Evolutionary conservation across 306 rosid genomes (phyloP), one percentile per base, ranked within the genome.

Genomic region (Canavalia ensiformis): DNA sequence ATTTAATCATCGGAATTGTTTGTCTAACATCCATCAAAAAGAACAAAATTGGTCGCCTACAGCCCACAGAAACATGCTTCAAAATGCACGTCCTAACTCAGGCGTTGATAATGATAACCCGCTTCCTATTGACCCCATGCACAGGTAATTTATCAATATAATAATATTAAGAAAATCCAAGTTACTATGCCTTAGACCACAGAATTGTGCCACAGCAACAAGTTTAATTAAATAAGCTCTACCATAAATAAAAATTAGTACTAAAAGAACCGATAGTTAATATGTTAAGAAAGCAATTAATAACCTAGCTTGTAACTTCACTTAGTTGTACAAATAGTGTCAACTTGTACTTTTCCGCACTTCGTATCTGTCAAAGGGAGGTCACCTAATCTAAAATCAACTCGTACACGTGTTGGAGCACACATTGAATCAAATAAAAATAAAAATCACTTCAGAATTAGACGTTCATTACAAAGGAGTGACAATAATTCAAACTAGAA

Each of bases 261-360:
- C 10, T 28, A 4, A 66, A 1, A 18, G 6, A 46, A 47, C 31
- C 71, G 33, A 10, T 18, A 10, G 30, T 55, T 46, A 3, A 31
- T 67, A 7, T 18, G 2, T 8, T 31, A 5, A 39, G n/a, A 47
- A 1, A 4, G 55, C 18, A 31, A 47, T 47, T 4, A 76, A 77
- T 64, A 77, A 65, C 25, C 3, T 11, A 50, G 13, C 18, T 52
- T 51, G 52, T 64, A 52, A 81, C 75, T 74, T 75, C 51, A 55
- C 0, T 39, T 55, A 12, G 68, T 44, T 58, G 12, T 58, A 8
- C 8, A 51, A 49, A 49, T 47, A 63, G 5, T 79, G 42, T 25
- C 4, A 5, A 4, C 37, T 72, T 18, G 68, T 39, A 37, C 39
- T 58, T 39, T 56, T 70, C 42, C 13, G 1, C 65, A 35, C 85